Conservation (phyloP, 176 grass and related monocot species). For the Eleusine coracana region DNA sequence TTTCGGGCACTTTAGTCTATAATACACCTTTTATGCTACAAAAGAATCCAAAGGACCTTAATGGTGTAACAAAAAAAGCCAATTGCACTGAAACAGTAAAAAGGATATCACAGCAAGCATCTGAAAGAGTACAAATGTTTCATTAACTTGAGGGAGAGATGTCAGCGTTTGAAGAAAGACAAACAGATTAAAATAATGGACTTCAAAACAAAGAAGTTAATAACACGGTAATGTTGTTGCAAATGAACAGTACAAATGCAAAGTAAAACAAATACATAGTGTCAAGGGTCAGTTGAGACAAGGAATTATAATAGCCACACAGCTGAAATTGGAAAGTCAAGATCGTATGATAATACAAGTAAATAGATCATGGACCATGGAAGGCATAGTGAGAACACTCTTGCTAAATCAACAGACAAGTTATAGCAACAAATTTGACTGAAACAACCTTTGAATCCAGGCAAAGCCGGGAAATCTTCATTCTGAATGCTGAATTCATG, state of each 20-base stretch:
- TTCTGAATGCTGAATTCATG: slow-evolving; percentile 98
- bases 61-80: neutral
- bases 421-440: slow-evolving; percentile 47
- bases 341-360: slow-evolving; percentile 30
- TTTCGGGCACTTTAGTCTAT: neutral
- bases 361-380: slow-evolving; percentile 38
- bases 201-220: slow-evolving; percentile 4
- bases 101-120: neutral
- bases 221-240: slow-evolving; percentile 2
- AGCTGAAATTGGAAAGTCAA: slow-evolving; percentile 24
- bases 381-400: slow-evolving; percentile 26
- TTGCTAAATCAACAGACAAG: slow-evolving; percentile 39
- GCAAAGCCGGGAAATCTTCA: slow-evolving; percentile 95
- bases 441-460: slow-evolving; percentile 89
- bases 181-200: slow-evolving; percentile 9
- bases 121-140: slow-evolving; percentile 9
- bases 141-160: slow-evolving; percentile 18
- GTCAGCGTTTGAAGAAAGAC: neutral
- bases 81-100: neutral
- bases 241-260: slow-evolving; percentile 17
- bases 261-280: slow-evolving; percentile 18
- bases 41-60: neutral
- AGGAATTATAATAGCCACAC: slow-evolving; percentile 19
- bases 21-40: neutral
- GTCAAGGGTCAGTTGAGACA: neutral